These are phyloP conservation scores for Pseudisothecium myosuroides DNA, from an alignment of 225 moss, liverwort and hornwort genomes.

Conservation along the genomic window DNA sequence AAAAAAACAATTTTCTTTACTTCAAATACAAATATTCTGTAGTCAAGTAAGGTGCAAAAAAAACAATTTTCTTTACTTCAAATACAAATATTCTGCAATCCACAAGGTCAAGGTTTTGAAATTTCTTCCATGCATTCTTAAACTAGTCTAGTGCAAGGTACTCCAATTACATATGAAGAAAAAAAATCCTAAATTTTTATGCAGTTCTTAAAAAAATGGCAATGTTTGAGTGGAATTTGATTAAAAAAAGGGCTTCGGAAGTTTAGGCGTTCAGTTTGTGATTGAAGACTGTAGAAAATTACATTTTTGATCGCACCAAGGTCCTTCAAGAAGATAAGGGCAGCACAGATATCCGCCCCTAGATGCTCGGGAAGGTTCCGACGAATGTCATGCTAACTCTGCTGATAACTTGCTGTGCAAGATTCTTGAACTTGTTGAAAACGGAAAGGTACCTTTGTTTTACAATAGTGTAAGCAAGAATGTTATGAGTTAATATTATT, in stretches of 20 bases:
- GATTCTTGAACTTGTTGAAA: background rate
- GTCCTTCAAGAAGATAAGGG: background rate
- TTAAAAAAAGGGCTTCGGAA: background rate
- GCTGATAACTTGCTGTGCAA: background rate
- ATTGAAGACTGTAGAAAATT: background rate
- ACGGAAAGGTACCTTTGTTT: background rate
- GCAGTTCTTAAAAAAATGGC: background rate
- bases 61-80: too few species aligned
- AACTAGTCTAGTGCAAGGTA: too few species aligned
- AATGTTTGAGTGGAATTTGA: too few species aligned
- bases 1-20: too few species aligned
- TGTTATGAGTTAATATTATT: background rate
- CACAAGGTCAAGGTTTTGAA: too few species aligned
- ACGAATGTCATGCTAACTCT: background rate
- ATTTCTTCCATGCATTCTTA: background rate
- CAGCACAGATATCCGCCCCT: too few species aligned
- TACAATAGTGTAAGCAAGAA: background rate
- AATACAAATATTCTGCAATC: background rate
- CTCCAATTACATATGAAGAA: background rate
- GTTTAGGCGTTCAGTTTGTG: too few species aligned
- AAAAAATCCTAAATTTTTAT: background rate
- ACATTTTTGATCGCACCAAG: background rate
- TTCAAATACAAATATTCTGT: background rate
- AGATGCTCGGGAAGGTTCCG: background rate
- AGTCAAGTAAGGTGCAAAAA: too few species aligned